Base-by-base conservation (phyloP, 179 eudicot genomes). In the Actinidia arguta region DNA sequence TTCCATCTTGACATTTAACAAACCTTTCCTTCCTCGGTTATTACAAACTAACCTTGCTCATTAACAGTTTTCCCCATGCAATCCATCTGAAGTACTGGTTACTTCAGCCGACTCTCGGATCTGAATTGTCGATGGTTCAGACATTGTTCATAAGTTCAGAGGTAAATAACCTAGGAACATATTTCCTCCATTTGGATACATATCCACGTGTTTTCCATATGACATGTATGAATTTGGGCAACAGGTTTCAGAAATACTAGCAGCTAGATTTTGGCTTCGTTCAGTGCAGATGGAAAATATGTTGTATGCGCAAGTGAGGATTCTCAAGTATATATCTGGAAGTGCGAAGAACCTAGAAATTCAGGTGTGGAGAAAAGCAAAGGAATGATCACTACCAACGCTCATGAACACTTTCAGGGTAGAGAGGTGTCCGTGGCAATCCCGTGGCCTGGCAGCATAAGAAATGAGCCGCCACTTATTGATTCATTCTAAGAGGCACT, bases 41-140 rank as follows among this genome's bases (percentile, higher is more conserved):
- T 4, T 4, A 46, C 22, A 64, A n/a, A 50, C 81, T 79, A 50
- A 84, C 66, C 46, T 61, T 68, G 18, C 78, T 55, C n/a, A 51
- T 78, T 27, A 52, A 46, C 89, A 96, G 99, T 96, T 93, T 84
- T 63, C 89, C 47, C 91, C 94, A 17, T 88, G 85, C 47, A 91
- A 85, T 83, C 93, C 94, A 8, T 87, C 91, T 24, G 99, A 96
- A 87, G 90, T 96, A 76, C 97, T 96, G 0, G 86, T 96, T n/a
- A 92, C 99, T 64, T 93, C 99, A 8, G 96, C 99, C 47, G 99
- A 94, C 67, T 96, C 99, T 1, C 86, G 97, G 78, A 87, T 94
- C 75, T 86, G 97, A 83, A 90, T 94, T 52, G 80, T 85, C 17
- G 92, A 93, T 46, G 98, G 94, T 24, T 74, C 92, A 73, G 96